Evolutionary conservation across 1,284 basidiomycete genomes (phyloP), one percentile per base, ranked within the genome.

Genomic region (Trametes versicolor): DNA sequence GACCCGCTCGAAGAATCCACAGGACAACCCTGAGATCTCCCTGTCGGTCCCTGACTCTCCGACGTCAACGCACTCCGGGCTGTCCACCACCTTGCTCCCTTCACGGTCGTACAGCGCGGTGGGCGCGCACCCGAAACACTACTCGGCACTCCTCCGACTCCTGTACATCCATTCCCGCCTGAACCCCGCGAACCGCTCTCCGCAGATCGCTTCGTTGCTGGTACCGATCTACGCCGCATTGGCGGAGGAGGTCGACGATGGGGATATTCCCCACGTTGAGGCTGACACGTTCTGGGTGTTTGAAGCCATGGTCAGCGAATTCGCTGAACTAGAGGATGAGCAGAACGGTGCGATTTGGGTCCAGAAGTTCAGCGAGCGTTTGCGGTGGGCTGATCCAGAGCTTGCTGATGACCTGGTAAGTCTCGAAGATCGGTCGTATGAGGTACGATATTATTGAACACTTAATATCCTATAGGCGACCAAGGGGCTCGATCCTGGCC

Each of bases 231-330:
- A 92, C 73, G 82, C 82, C 9, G 85, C 85, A 0, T 78, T 92
- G 52, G 76, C 80, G 25, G 83, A 86, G 71, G 91, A 93, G 71
- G 80, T 87, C 0, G 85, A 91, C 21, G 76, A 82, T 0, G 81
- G 85, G 62, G 89, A 92, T 54, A 71, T 84, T 8, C 82, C 84
- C 1, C 91, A 94, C 74, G 83, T 84, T 8, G 92, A 94, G 74
- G 92, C 92, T 1, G 92, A 94, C 70, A 84, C 88, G 0, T 94
- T 94, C 75, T 94, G 92, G 92, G 71, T 92, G 15, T 91, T 94
- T 65, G 90, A 93, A 73, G 84, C 88, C 0, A 80, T 94, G 71
- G 78, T 93, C 0, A 86, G 87, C 25, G 92, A 94, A 72, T 86
- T 93, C 60, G 81, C 85, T 1, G 92, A 92, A 63, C 74, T 94